Conservation (phyloP, 2,329 filamentous ascomycete genomes). For the Ceratocystis alfenasii region DNA sequence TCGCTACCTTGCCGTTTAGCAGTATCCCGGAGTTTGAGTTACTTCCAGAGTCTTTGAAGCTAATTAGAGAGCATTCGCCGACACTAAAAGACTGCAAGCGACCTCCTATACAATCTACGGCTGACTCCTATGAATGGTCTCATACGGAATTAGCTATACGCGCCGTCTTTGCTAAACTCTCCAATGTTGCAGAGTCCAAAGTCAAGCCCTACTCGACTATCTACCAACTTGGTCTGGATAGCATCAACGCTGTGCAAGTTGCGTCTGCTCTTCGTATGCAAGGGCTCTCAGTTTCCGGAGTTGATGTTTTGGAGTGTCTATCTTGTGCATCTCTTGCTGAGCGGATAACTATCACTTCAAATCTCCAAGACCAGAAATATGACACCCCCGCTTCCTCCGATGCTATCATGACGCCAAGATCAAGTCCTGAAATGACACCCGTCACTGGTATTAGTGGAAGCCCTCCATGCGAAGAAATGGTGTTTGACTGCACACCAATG, state of each 20-base stretch:
- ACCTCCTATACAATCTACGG: not conserved
- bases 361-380: not conserved
- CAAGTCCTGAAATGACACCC: conserved; percentile 7
- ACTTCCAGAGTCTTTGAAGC: not conserved
- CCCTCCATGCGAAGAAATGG: conserved; percentile 16
- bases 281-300: conserved; percentile 48
- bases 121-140: conserved; percentile 34
- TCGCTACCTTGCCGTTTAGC: not conserved
- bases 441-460: not conserved
- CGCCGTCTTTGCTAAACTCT: conserved; percentile 46
- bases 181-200: conserved; percentile 36
- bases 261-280: conserved; percentile 52
- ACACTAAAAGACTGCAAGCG: not conserved
- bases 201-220: conserved; percentile 58
- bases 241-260: conserved; percentile 74
- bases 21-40: not conserved
- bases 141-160: conserved; percentile 42
- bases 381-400: not conserved
- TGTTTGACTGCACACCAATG: conserved; percentile 52
- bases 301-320: conserved; percentile 53
- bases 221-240: conserved; percentile 81
- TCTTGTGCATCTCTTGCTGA: conserved; percentile 13
- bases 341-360: not conserved
- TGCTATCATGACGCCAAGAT: conserved; percentile 5
- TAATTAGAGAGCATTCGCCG: not conserved